Conservation (phyloP, 208 protist genomes). For the Trypanosoma caninum region DNA sequence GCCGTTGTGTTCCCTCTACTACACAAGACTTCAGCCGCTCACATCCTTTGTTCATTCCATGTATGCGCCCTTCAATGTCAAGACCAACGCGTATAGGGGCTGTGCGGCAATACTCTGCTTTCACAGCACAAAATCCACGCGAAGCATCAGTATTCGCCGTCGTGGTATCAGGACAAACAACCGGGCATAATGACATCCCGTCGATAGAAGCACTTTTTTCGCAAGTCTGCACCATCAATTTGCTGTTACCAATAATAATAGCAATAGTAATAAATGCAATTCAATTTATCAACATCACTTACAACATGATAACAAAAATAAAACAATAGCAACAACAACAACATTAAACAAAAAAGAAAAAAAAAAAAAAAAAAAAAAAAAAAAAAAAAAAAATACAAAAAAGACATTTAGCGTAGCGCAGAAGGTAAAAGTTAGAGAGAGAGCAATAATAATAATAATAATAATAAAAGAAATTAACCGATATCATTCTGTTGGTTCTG, state of each 20-base stretch:
- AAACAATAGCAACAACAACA: no score
- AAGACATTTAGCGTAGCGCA: neutral
- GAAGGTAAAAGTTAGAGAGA: neutral
- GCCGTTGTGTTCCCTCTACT: constrained; percentile 55
- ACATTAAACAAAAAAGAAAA: neutral
- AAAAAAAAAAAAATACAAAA: neutral
- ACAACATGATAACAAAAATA: no score
- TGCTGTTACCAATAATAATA: no score
- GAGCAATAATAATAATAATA: neutral
- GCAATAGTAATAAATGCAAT: no score
- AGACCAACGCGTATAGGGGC: constrained; percentile 55
- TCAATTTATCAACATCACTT: no score
- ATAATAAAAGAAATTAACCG: neutral
- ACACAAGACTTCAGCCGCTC: constrained; percentile 45
- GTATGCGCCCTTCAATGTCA: constrained; percentile 55
- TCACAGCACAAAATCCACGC: constrained; percentile 61
- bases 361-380: constrained; percentile 8
- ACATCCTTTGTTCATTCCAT: constrained; percentile 80
- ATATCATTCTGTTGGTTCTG: constrained; percentile 7
- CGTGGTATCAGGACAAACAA: neutral
- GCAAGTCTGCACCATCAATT: neutral
- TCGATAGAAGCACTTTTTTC: neutral
- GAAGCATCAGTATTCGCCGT: neutral
- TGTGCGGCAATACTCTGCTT: constrained; percentile 49
- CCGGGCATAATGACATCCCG: no score